Evolutionary conservation across 2,329 filamentous ascomycete genomes (phyloP).

Genomic region (Akanthomyces muscarius): DNA sequence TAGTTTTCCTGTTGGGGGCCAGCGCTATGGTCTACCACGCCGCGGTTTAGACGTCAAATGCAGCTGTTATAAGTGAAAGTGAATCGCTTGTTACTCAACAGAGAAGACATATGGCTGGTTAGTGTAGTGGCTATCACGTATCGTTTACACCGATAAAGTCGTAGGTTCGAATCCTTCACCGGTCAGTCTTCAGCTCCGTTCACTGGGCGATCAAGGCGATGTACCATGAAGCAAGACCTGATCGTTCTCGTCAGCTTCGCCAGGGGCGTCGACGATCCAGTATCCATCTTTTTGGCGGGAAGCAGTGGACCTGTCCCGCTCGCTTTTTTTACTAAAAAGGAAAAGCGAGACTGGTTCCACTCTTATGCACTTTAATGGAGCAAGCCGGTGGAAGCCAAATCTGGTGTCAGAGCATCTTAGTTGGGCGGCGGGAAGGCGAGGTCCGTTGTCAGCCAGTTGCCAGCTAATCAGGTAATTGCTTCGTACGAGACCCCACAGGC

Average conservation of each 20-base stretch:
- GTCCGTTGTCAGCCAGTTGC: no score
- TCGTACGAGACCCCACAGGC: no score
- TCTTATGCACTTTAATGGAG: no score
- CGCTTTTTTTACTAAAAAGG: no score
- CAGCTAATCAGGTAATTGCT: no score
- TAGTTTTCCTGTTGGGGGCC: no score
- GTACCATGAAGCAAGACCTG: background rate
- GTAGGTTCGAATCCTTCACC: slow-evolving; percentile 1
- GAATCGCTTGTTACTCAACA: background rate
- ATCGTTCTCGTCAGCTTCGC: background rate
- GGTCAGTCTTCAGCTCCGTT: background rate
- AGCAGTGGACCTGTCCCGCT: no score
- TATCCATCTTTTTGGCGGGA: background rate
- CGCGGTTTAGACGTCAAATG: background rate
- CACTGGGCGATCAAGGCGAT: background rate
- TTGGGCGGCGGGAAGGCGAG: no score
- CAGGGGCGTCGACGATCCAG: background rate
- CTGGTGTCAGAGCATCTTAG: no score
- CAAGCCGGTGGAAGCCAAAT: no score
- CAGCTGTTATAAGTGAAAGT: background rate
- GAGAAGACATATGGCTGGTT: slow-evolving; percentile 1
- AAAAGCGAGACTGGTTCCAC: no score
- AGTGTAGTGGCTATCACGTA: slow-evolving; percentile 3
- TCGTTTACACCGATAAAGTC: slow-evolving; percentile 6
- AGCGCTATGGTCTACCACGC: background rate